phyloP scores from a whole-genome alignment of 2,329 filamentous ascomycete genomes.

The Aaosphaeria pasadenensis region DNA sequence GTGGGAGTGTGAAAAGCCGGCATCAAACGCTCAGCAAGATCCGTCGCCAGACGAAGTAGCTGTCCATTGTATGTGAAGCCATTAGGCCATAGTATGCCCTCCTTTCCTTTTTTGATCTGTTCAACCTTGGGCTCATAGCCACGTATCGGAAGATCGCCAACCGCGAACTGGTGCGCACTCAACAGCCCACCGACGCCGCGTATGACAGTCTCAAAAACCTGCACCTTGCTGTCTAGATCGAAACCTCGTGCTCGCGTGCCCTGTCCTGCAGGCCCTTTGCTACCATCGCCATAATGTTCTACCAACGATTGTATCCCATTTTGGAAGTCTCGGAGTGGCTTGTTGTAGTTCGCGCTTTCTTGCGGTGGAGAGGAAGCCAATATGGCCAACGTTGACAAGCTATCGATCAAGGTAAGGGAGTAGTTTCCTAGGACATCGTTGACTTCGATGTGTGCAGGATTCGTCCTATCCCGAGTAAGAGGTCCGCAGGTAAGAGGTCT shows the following conservation, averaged over 20 bases:
- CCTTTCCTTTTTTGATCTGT: constrained; percentile 26
- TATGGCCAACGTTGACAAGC: constrained; percentile 88
- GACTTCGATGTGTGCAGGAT: constrained; percentile 77
- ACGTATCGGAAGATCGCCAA: constrained; percentile 82
- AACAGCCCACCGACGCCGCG: constrained; percentile 85
- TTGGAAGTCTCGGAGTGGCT: constrained; percentile 63
- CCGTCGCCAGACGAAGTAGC: constrained; percentile 80
- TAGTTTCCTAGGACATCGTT: constrained; percentile 98
- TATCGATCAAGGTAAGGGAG: constrained; percentile 92
- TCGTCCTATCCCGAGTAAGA: constrained; percentile 75
- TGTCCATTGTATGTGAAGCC: constrained; percentile 86
- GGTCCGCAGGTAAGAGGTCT: constrained; percentile 82
- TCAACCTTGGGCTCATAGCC: constrained; percentile 62
- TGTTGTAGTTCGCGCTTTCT: constrained; percentile 54
- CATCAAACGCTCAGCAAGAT: constrained; percentile 78
- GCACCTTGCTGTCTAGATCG: constrained; percentile 94
- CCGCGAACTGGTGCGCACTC: constrained; percentile 89
- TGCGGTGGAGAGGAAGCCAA: constrained; percentile 69
- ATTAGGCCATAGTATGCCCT: constrained; percentile 67
- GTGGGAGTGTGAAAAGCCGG: constrained; percentile 91
- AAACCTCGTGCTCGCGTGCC: constrained; percentile 78
- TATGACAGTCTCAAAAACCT: constrained; percentile 98
- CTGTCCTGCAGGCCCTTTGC: constrained; percentile 62
- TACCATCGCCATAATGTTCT: constrained; percentile 82
- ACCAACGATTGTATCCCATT: constrained; percentile 74